Percentiles rank a stretch among this genome's conserved stretches.
These are phyloP conservation scores for Capillidium rhysosporum DNA, from an alignment of 371 early-diverging fungal genomes.

Conservation along the genomic window DNA sequence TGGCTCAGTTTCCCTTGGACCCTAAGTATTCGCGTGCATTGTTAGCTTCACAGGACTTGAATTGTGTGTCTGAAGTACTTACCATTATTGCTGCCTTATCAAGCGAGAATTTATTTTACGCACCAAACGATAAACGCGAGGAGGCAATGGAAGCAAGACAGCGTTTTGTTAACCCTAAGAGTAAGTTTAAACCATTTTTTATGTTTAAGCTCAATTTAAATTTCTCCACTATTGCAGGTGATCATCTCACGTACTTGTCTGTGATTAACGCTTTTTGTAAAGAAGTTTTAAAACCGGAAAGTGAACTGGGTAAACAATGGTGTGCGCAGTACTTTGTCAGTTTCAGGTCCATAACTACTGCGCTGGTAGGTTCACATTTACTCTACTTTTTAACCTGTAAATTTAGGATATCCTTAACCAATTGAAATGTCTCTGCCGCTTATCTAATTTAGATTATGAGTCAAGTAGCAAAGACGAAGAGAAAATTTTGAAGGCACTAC, in stretches of 20 bases:
- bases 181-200: constrained; percentile 4
- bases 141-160: constrained; percentile 46
- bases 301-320: constrained; percentile 26
- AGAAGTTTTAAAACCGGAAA: constrained; percentile 41
- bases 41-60: constrained; percentile 25
- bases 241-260: constrained; percentile 76
- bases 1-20: constrained; percentile 88
- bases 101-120: constrained; percentile 72
- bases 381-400: constrained; percentile 36
- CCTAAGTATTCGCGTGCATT: constrained; percentile 83
- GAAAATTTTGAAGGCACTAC: constrained; percentile 53
- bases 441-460: constrained; percentile 37
- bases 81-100: constrained; percentile 75
- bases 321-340: constrained; percentile 82
- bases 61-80: constrained; percentile 72
- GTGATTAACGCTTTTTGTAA: constrained; percentile 55
- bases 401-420: constrained; percentile 68
- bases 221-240: constrained; percentile 60
- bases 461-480: constrained; percentile 54
- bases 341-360: constrained; percentile 59
- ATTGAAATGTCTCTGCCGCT: constrained; percentile 47
- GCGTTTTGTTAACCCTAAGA: constrained; percentile 19
- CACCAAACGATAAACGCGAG: constrained; percentile 70
- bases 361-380: constrained; percentile 71
- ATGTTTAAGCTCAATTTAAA: background rate